Evolutionary conservation across 148 eudicot species (phyloP).

Genomic region (Silene uniflora): DNA sequence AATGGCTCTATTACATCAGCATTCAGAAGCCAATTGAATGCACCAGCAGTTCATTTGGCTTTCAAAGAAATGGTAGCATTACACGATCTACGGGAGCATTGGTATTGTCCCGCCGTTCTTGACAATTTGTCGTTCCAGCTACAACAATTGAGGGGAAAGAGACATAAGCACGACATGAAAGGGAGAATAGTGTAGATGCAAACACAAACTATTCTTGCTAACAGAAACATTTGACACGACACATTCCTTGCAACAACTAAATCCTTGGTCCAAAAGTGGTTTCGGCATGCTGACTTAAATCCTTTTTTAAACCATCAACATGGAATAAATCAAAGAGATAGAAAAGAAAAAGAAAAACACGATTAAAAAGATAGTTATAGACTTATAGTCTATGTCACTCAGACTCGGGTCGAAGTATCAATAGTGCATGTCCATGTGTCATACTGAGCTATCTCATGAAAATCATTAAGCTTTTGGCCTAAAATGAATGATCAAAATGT

Average conservation of each 20-base stretch:
- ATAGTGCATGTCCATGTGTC: background rate
- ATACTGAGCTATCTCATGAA: background rate
- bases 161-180: background rate
- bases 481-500: no score
- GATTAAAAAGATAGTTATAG: background rate
- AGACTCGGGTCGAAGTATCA: no score
- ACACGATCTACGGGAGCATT: background rate
- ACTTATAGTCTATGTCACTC: background rate
- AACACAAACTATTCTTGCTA: background rate
- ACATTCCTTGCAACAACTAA: no score
- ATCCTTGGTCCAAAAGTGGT: background rate
- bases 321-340: background rate
- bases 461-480: background rate
- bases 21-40: background rate
- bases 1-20: slow-evolving; percentile 3
- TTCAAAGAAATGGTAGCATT: background rate
- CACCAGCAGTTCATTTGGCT: background rate
- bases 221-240: background rate
- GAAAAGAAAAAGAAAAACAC: no score
- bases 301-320: background rate
- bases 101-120: slow-evolving; percentile 38
- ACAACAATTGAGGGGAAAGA: background rate
- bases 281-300: background rate
- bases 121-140: slow-evolving; percentile 45
- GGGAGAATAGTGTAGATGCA: background rate